Conservation (phyloP, 345 rosid genomes). For the Theobroma cacao region DNA sequence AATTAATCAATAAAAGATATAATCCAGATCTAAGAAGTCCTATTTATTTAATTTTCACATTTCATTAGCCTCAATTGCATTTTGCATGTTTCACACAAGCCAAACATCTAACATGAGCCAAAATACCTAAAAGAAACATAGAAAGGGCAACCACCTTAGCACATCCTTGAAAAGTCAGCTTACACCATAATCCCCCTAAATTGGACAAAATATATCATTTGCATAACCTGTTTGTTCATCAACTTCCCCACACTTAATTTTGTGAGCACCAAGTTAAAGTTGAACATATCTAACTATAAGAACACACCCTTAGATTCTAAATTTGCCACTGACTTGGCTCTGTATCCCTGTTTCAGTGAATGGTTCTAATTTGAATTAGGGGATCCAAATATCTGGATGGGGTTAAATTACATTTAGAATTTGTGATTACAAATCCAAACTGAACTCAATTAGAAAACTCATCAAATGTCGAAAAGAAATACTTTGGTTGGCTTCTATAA, state of each 20-base stretch:
- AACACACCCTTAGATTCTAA: neutral
- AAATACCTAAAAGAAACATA: neutral
- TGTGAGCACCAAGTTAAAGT: neutral
- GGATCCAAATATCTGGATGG: neutral
- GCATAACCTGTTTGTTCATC: neutral
- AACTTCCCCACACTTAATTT: neutral
- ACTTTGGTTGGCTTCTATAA: neutral
- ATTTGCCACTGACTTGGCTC: neutral
- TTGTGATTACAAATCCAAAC: neutral
- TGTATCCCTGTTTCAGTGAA: neutral
- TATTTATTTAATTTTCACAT: neutral
- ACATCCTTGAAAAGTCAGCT: neutral
- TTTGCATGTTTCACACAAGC: neutral
- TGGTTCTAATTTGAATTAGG: neutral
- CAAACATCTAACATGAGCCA: neutral
- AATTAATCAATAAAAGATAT: neutral
- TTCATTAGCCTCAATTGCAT: neutral
- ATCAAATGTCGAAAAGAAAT: neutral
- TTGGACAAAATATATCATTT: neutral
- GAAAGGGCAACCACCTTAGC: neutral
- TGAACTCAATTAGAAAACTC: neutral
- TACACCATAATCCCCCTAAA: neutral
- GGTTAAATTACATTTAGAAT: neutral
- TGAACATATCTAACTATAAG: neutral
- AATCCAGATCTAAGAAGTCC: neutral